These are phyloP conservation scores for Omphalea diandra DNA, from an alignment of 441 rosid genomes.

Conservation along the genomic window DNA sequence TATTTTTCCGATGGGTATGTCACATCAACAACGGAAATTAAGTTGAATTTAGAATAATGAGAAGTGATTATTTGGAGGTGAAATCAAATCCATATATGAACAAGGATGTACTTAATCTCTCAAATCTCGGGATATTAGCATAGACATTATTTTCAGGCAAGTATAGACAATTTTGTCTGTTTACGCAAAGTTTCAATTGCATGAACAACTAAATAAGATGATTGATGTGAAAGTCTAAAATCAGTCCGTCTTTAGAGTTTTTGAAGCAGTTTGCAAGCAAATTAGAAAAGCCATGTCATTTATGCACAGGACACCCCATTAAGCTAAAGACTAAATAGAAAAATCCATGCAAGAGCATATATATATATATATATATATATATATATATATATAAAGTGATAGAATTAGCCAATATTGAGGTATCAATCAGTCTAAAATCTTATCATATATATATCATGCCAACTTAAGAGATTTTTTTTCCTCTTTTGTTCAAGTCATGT, in stretches of 20 bases:
- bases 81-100: not conserved
- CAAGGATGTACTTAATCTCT: too few species aligned
- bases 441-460: too few species aligned
- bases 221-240: slow-evolving; percentile 5
- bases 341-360: slow-evolving; percentile 30
- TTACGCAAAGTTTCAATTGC: not conserved
- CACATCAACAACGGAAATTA: not conserved
- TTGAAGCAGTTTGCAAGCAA: slow-evolving; percentile 30
- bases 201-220: not conserved
- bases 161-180: slow-evolving; percentile 1
- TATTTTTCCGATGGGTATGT: not conserved
- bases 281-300: slow-evolving; percentile 27
- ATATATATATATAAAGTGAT: too few species aligned
- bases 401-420: too few species aligned
- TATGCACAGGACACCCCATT: slow-evolving; percentile 34
- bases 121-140: too few species aligned
- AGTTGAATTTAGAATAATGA: not conserved
- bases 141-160: not conserved
- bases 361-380: too few species aligned
- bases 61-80: not conserved
- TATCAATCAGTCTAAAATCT: slow-evolving; percentile 34
- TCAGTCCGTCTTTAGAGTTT: slow-evolving; percentile 14
- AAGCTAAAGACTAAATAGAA: slow-evolving; percentile 7
- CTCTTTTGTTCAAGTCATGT: slow-evolving; percentile 41
- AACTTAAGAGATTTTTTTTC: not conserved